These are phyloP conservation scores for Hygrophorus pudorinus DNA, from an alignment of 768 basidiomycete genomes.

Conservation along the genomic window DNA sequence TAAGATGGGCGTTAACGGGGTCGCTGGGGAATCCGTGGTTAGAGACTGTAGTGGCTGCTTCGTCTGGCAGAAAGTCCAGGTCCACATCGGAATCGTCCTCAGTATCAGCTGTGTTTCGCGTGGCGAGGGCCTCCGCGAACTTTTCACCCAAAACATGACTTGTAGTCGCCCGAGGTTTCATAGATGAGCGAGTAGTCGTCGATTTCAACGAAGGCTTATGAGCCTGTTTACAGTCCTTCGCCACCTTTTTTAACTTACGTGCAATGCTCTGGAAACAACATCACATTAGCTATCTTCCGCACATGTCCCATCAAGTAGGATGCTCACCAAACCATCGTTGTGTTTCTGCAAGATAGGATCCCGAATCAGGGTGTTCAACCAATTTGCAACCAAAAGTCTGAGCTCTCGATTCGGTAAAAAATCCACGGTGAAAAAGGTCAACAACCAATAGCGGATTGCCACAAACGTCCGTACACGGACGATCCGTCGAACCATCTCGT, in stretches of 20 bases:
- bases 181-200: conserved; percentile 22
- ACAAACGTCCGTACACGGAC: conserved; percentile 86
- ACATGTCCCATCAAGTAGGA: not conserved
- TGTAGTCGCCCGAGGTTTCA: conserved; percentile 16
- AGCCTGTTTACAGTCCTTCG: conserved; percentile 68
- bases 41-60: conserved; percentile 22
- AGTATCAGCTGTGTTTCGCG: conserved; percentile 8
- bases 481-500: conserved; percentile 64
- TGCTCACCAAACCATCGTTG: conserved; percentile 61
- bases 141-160: conserved; percentile 49
- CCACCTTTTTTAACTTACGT: conserved; percentile 72
- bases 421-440: conserved; percentile 85
- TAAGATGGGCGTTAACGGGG: conserved; percentile 39
- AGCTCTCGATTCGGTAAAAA: conserved; percentile 76
- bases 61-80: conserved; percentile 61
- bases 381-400: conserved; percentile 59
- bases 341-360: conserved; percentile 64
- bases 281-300: not conserved
- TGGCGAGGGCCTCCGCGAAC: conserved; percentile 53
- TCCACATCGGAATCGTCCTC: conserved; percentile 60
- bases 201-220: conserved; percentile 33
- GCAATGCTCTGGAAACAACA: conserved; percentile 53
- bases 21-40: conserved; percentile 29
- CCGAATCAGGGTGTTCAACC: conserved; percentile 69
- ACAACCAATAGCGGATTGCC: conserved; percentile 82